Evolutionary conservation across 805 yeast genomes (phyloP).

Genomic region (Barnettozyma sp.): DNA sequence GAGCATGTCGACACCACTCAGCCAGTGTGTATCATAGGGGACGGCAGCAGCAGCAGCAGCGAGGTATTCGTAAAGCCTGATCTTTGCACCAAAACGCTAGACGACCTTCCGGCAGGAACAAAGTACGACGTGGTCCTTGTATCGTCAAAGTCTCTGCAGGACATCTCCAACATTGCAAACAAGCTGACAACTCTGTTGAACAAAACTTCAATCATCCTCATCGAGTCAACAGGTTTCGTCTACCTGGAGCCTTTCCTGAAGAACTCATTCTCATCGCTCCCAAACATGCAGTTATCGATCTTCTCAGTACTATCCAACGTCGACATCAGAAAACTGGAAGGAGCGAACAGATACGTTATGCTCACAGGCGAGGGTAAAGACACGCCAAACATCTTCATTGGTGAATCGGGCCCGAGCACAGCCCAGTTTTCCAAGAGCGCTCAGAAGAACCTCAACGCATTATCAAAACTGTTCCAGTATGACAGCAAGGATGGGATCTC

Average conservation of each 20-base stretch:
- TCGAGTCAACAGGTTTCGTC: conserved; percentile 68
- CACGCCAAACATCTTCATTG: too few species aligned
- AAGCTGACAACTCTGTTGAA: conserved; percentile 33
- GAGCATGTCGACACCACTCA: conserved; percentile 13
- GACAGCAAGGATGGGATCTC: conserved; percentile 39
- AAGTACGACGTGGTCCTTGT: conserved; percentile 40
- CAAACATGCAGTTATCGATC: conserved; percentile 16
- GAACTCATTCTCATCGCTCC: conserved; percentile 50
- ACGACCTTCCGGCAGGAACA: conserved; percentile 12
- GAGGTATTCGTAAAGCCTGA: too few species aligned
- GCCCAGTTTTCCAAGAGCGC: conserved; percentile 32
- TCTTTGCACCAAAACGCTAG: too few species aligned
- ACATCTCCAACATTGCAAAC: conserved; percentile 37
- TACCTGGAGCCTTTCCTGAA: conserved; percentile 67
- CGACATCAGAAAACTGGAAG: conserved; percentile 17
- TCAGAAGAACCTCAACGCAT: conserved; percentile 30
- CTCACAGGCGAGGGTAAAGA: conserved; percentile 26
- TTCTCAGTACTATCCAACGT: conserved; percentile 19
- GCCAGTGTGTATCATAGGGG: conserved; percentile 20
- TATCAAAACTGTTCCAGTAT: conserved; percentile 31
- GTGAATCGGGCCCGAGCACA: conserved; percentile 36
- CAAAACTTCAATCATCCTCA: conserved; percentile 44
- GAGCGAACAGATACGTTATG: conserved; percentile 12
- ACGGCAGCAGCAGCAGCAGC: conserved; percentile 10
- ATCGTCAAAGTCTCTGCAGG: conserved; percentile 45